Conservation (phyloP, 73 alveolate genomes). For the Tetrahymena elliotti region DNA sequence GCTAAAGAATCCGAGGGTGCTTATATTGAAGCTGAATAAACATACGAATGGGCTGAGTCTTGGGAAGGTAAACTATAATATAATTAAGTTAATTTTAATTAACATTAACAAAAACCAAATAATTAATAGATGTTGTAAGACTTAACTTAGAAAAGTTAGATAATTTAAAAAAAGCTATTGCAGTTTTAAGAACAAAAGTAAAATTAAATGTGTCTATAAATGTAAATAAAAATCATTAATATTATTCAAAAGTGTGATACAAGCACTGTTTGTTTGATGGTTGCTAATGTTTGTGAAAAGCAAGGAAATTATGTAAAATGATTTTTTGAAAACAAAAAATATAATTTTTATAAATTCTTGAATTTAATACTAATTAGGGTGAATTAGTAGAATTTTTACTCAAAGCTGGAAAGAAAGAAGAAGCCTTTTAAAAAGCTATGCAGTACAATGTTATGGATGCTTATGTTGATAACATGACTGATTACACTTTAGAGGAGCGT, state of each 20-base stretch:
- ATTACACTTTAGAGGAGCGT: slow-evolving; percentile 85
- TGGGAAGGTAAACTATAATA: slow-evolving; percentile 68
- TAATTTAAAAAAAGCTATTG: slow-evolving; percentile 92
- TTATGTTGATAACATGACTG: slow-evolving; percentile 81
- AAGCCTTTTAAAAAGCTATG: slow-evolving; percentile 92
- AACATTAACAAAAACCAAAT: not conserved
- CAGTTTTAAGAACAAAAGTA: slow-evolving; percentile 67
- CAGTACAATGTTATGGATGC: slow-evolving; percentile 90
- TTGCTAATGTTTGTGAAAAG: slow-evolving; percentile 88
- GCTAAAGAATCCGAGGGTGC: slow-evolving; percentile 95
- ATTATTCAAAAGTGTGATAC: slow-evolving; percentile 54
- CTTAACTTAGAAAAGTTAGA: slow-evolving; percentile 81
- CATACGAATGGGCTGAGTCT: slow-evolving; percentile 92
- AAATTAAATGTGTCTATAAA: not conserved
- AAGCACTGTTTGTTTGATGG: slow-evolving; percentile 80
- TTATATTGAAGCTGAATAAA: slow-evolving; percentile 92
- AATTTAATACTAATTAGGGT: slow-evolving; percentile 41
- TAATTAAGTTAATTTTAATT: not conserved
- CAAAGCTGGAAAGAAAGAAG: slow-evolving; percentile 91
- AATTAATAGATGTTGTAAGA: slow-evolving; percentile 59
- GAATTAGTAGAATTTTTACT: slow-evolving; percentile 93
- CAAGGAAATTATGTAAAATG: slow-evolving; percentile 46
- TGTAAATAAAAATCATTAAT: not conserved
- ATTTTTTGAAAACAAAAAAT: not conserved
- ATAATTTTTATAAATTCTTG: not conserved